Base-by-base conservation (phyloP, 129 eudicot genomes). In the Heracleum sosnowskyi region DNA sequence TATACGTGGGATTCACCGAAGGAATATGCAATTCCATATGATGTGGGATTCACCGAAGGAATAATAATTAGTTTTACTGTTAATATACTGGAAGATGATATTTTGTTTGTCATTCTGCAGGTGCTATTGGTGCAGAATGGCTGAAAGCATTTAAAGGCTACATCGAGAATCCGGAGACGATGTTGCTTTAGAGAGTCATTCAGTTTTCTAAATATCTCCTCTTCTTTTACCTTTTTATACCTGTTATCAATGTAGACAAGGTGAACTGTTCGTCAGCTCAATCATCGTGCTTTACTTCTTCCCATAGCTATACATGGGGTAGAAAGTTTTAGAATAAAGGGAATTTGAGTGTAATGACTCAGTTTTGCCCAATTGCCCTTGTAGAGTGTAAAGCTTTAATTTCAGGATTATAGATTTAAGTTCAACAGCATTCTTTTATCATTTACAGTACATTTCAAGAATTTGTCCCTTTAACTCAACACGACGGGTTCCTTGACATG, bases 91-190 rank as follows among this genome's bases (percentile, higher is more conserved):
- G 74, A 36, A 35, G 72, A 69, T 69, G 37, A 77, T 69, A 5
- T 41, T 44, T 77, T 1, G 76, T 68, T 11, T 28, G 80, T 63
- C 44, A 9, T 35, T 79, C 60, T 82, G 69, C 71, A 95, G 99
- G 99, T 86, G 99, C 99, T 36, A 89, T 95, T 49, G 99, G 99
- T 72, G 99, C 99, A 1, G 96, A 95, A 86, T 95, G 99, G 99
- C 88, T 95, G 47, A 92, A 92, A 85, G 96, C 96, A 70, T 95
- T 90, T 74, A 92, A 90, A 81, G 99, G 97, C 79, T 95, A 95
- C 85, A 89, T 95, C 15, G 97, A 95, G 86, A 92, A 89, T 78
- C 99, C 97, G 2, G 97, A 92, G 85, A 82, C 97, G 17, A 95
- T 95, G 99, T 75, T 95, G 89, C 97, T 95, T 64, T 95, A 81